Conservation (phyloP, 495 filamentous ascomycete genomes). For the Penicillium parvum region DNA sequence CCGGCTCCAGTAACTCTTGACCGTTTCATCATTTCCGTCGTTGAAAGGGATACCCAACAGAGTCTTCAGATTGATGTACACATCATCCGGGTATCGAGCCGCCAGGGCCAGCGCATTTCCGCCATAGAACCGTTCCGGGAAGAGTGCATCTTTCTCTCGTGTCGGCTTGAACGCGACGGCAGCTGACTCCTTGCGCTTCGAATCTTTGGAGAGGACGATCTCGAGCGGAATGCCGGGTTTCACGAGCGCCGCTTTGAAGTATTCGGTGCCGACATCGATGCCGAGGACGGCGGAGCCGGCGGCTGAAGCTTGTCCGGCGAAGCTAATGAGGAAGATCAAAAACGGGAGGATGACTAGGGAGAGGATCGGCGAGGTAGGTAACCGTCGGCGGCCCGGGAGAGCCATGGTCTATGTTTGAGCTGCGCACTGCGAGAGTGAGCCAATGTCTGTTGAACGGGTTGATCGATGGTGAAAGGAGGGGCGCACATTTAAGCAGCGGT, state of each 20-base stretch:
- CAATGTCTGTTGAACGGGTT: background rate
- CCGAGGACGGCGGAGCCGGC: slow-evolving; percentile 75
- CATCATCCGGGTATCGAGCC: slow-evolving; percentile 84
- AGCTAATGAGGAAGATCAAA: slow-evolving; percentile 52
- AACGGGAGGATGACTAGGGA: slow-evolving; percentile 39
- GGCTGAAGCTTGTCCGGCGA: slow-evolving; percentile 56
- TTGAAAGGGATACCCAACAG: slow-evolving; percentile 67
- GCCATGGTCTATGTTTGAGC: slow-evolving; percentile 46
- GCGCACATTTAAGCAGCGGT: slow-evolving; percentile 5
- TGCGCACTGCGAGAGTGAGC: slow-evolving; percentile 20
- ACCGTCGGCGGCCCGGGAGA: slow-evolving; percentile 43
- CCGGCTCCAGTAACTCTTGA: slow-evolving; percentile 61
- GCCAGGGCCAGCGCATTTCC: slow-evolving; percentile 84
- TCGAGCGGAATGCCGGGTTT: slow-evolving; percentile 98
- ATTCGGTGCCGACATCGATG: slow-evolving; percentile 92
- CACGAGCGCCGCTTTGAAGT: slow-evolving; percentile 92
- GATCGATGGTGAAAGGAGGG: background rate
- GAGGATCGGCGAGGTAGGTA: slow-evolving; percentile 34
- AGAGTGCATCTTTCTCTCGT: slow-evolving; percentile 52
- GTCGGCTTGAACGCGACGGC: slow-evolving; percentile 91
- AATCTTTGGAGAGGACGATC: slow-evolving; percentile 98
- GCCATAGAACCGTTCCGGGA: slow-evolving; percentile 88
- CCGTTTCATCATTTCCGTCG: slow-evolving; percentile 49
- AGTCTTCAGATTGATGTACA: slow-evolving; percentile 88
- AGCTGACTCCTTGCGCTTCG: slow-evolving; percentile 88